Percentiles rank a stretch among this genome's conserved stretches.
phyloP scores from a whole-genome alignment of 163 green algal genomes.

The Chloroidium sp. region DNA sequence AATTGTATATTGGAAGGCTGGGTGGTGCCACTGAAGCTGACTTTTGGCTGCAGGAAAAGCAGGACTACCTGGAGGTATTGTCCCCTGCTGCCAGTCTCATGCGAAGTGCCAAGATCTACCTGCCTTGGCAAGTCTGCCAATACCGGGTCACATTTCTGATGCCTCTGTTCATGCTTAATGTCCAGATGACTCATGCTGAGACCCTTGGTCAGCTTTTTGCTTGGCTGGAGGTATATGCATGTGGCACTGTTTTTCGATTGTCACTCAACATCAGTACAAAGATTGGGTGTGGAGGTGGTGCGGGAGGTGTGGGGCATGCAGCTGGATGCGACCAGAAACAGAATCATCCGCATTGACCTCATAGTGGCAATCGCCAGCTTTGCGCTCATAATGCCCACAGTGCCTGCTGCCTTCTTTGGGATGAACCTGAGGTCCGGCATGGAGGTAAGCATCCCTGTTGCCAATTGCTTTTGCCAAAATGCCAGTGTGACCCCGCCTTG shows the following conservation, averaged over 20 bases:
- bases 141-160: too few relatives aligned
- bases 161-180: too few relatives aligned
- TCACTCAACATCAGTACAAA: too few relatives aligned
- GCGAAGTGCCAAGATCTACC: too few relatives aligned
- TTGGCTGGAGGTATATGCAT: too few relatives aligned
- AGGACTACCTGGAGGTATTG: slow-evolving; percentile 28
- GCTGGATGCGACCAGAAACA: slow-evolving; percentile 50
- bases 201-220: neutral
- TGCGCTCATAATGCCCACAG: slow-evolving; percentile 26
- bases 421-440: slow-evolving; percentile 46
- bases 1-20: too few relatives aligned
- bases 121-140: too few relatives aligned
- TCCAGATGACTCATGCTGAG: slow-evolving; percentile 1
- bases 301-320: slow-evolving; percentile 57
- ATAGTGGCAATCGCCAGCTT: slow-evolving; percentile 29
- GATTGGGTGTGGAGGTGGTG: slow-evolving; percentile 1
- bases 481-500: neutral
- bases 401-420: slow-evolving; percentile 52
- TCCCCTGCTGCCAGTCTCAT: too few relatives aligned
- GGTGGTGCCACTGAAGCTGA: too few relatives aligned
- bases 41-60: slow-evolving; percentile 33
- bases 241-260: too few relatives aligned
- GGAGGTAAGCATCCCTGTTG: neutral
- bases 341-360: slow-evolving; percentile 54
- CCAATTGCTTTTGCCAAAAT: neutral